Conservation (phyloP, 2,329 filamentous ascomycete genomes). For the Aspergillus eucalypticola region DNA sequence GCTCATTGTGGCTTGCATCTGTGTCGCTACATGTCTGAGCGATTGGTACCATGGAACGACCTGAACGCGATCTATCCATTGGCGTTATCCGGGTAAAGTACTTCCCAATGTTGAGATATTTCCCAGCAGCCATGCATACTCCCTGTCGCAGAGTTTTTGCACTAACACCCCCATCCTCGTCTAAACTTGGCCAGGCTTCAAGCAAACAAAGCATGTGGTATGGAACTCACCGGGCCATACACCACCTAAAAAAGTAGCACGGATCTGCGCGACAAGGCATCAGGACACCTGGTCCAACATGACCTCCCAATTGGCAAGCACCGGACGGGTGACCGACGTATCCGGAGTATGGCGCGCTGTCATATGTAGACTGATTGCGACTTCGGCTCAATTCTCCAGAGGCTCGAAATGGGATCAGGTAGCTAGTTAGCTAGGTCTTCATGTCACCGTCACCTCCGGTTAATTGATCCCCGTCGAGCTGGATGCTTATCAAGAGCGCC, state of each 20-base stretch:
- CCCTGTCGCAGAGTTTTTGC: neutral
- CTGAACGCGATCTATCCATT: neutral
- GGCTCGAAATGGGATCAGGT: neutral
- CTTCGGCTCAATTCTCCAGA: neutral
- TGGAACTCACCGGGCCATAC: neutral
- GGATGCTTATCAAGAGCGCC: neutral
- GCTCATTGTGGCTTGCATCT: neutral
- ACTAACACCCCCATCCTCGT: neutral
- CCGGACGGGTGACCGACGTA: neutral
- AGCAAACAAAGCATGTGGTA: neutral
- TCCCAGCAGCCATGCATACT: neutral
- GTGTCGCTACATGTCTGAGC: neutral
- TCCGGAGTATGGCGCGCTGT: neutral
- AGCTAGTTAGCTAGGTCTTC: neutral
- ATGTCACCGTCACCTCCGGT: slow-evolving; percentile 2
- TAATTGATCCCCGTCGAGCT: neutral
- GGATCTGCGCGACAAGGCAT: neutral
- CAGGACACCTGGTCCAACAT: neutral
- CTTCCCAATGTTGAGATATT: neutral
- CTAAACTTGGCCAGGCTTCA: neutral
- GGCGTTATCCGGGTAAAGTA: neutral
- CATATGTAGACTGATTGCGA: neutral
- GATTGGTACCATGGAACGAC: neutral
- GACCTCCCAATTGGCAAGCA: neutral
- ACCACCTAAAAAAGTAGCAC: neutral